Base-by-base conservation (phyloP, 2,329 filamentous ascomycete species). In the Pseudodiploospora longispora region DNA sequence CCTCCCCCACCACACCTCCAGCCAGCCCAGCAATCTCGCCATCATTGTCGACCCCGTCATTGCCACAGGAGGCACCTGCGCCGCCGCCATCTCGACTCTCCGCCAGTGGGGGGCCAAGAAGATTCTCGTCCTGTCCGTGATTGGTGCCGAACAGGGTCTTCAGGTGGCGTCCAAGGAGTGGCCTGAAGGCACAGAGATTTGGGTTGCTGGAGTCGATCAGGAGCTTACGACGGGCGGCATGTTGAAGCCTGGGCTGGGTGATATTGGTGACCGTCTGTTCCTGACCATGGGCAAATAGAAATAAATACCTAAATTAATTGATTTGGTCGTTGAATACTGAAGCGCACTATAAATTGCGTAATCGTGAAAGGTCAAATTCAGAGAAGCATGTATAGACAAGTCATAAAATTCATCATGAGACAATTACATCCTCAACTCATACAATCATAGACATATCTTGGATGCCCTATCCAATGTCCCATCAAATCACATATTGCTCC, bases 41-140 rank as follows among this genome's bases (percentile, higher is more conserved):
- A 85, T 96, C 59, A 71, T 96, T 43, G 78, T 95, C 39, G 91
- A 97, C 60, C 93, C 91, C 4, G 80, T 97, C 54, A 94, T 97
- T 59, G 93, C 91, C 1, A 97, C 93, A 0, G 91, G 91, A 33
- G 88, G 87, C 1, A 97, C 91, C 3, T 87, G 87, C 47, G 83
- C 81, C 30, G 91, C 91, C 1, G 91, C 91, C 5, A 94, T 97
- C 59, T 85, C 93, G 59, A 89, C 87, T 1, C 71, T 97, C 47
- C 78, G 76, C 43, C 90, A 97, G 60, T 97, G 91, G 90, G 91
- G 91, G 29, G 87, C 89, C n/a, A 75, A 83, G 67, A 75, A 78
- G 47, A 81, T 97, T 44, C 68, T 95, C 36, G 78, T 95, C 35
- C 67, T 95, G 29, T 77, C 79, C 37, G 77, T 97, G 28, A 62